Evolutionary conservation across 805 yeast genomes (phyloP), one percentile per base, ranked within the genome.

Genomic region (Lachancea sp.): DNA sequence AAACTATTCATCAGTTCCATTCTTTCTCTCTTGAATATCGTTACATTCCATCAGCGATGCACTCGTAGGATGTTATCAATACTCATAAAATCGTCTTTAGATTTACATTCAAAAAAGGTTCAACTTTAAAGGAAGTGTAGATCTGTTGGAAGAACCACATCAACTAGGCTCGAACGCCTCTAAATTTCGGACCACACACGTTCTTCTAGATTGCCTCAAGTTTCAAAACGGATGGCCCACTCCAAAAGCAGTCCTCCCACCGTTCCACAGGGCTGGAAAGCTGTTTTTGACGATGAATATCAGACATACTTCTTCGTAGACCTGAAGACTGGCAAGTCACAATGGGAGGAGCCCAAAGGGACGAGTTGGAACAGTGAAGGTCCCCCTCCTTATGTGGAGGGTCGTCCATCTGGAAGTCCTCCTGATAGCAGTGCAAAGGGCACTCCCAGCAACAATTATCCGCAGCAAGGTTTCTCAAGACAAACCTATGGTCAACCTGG

Each of bases 261-360:
- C 0, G 81, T 78, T n/a, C 85, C 85, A 2, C 63, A 67, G 2
- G 85, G 90, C 3, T 84, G 90, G 90, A 67, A 80, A 48, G 82
- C 93, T 36, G 79, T 81, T 41, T 81, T 77, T 66, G 89, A 83
- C 58, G 81, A 79, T 10, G 71, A 80, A 46, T 84, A 84, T 60
- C 71, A 74, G 41, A 78, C 84, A 1, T 87, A 82, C 81, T 91
- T 81, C 63, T 91, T 81, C 57, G 95, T 91, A n/a, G 72, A 88
- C 55, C 66, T 85, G 51, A 57, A 71, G 13, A 77, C 86, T 12
- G 82, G 85, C 48, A 70, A 78, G 53, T 86, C 96, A 0, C 96
- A 89, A 63, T 91, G 98, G 98, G 95, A 86, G 43, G 78, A 81
- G 12, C 97, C 96, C 13, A 47, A 49, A 10, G 83, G 83, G 1